phyloP scores from a whole-genome alignment of 2,329 filamentous ascomycete genomes.

The Penicillium brasilianum region DNA sequence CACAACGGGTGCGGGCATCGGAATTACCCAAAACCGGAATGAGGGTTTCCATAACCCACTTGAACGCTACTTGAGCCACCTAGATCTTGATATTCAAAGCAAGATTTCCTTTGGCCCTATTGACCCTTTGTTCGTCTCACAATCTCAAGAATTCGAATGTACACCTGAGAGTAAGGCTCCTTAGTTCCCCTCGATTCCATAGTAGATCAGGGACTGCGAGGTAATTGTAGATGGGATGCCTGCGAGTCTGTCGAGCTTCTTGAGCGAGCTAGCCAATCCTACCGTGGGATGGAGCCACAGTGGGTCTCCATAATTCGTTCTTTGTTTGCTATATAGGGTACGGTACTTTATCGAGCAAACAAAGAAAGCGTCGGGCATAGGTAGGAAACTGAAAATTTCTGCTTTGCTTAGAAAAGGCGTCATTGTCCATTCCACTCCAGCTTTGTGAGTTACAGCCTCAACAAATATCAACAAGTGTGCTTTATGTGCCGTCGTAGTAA shows the following conservation, averaged over 20 bases:
- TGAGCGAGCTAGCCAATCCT: constrained; percentile 1
- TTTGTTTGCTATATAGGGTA: constrained; percentile 5
- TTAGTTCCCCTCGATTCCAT: not conserved
- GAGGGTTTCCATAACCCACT: too few species aligned
- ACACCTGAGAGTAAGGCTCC: not conserved
- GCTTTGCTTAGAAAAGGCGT: too few species aligned
- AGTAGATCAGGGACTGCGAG: not conserved
- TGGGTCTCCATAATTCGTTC: constrained; percentile 1
- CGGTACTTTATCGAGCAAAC: constrained; percentile 8
- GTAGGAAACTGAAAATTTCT: too few species aligned
- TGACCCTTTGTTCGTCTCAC: not conserved
- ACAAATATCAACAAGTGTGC: too few species aligned
- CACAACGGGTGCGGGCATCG: not conserved
- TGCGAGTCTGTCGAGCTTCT: not conserved
- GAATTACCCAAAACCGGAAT: not conserved
- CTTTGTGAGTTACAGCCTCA: too few species aligned
- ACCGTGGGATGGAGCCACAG: constrained; percentile 4
- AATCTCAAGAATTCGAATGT: not conserved
- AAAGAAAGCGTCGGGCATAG: constrained; percentile 2
- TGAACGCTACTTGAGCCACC: too few species aligned
- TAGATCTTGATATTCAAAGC: too few species aligned
- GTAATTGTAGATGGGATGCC: not conserved
- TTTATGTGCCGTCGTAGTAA: too few species aligned
- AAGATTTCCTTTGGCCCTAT: not conserved
- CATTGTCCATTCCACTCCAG: too few species aligned